Conservation (phyloP, 2,329 filamentous ascomycete species). For the Colletotrichum sp. region DNA sequence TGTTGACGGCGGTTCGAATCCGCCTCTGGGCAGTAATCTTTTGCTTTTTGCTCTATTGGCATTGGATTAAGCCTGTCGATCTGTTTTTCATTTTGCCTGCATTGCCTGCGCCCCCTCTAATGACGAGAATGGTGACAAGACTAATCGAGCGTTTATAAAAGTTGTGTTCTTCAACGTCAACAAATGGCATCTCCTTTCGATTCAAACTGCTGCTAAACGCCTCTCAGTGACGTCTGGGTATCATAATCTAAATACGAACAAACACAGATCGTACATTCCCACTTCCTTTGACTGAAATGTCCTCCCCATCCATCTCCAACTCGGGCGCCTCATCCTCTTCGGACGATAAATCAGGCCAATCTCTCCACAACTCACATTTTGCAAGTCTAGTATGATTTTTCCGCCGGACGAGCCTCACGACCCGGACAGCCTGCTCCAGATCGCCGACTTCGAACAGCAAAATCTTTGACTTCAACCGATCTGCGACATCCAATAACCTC, state of each 20-base stretch:
- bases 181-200: background rate
- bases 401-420: constrained; percentile 53
- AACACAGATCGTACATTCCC: constrained; percentile 54
- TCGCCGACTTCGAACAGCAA: constrained; percentile 77
- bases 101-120: background rate
- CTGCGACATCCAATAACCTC: constrained; percentile 62
- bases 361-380: constrained; percentile 73
- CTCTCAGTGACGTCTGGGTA: background rate
- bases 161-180: background rate
- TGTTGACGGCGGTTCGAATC: constrained; percentile 24
- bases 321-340: constrained; percentile 28
- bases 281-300: constrained; percentile 41
- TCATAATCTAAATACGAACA: background rate
- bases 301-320: constrained; percentile 25
- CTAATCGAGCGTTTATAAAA: background rate
- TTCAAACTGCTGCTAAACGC: background rate
- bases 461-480: constrained; percentile 52
- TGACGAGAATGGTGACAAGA: background rate
- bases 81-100: background rate
- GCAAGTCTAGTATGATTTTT: constrained; percentile 32
- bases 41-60: background rate
- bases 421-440: constrained; percentile 67
- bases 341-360: constrained; percentile 58
- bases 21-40: constrained; percentile 17
- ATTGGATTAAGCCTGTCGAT: too few species aligned